Evolutionary conservation across 2,329 filamentous ascomycete species (phyloP).

Genomic region (Cladosporium sp.): DNA sequence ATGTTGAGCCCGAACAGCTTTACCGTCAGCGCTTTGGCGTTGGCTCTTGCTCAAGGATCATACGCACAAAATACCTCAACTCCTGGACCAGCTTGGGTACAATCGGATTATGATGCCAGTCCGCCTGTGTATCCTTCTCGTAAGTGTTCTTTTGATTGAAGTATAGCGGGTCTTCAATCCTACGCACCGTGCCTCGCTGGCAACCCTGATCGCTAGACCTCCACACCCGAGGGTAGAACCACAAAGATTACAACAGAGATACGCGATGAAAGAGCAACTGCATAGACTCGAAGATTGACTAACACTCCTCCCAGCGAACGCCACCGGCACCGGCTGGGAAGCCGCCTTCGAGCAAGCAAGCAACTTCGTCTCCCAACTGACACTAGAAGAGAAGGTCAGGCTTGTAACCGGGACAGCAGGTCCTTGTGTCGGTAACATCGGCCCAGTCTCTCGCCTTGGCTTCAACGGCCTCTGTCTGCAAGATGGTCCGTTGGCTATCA

Average conservation of each 20-base stretch:
- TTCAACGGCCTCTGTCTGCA: slow-evolving; percentile 41
- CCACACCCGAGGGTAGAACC: not conserved
- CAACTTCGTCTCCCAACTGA: slow-evolving; percentile 25
- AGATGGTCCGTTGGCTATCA: slow-evolving; percentile 43
- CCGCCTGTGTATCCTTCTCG: slow-evolving; percentile 29
- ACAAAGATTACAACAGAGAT: not conserved
- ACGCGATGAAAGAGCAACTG: not conserved
- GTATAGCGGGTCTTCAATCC: not conserved
- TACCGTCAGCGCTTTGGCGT: not conserved
- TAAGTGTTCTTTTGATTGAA: slow-evolving; percentile 16
- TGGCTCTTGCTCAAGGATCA: not conserved
- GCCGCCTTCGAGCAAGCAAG: slow-evolving; percentile 25
- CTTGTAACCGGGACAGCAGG: slow-evolving; percentile 28
- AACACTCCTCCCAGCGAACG: slow-evolving; percentile 22
- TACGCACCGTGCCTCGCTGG: not conserved
- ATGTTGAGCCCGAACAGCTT: not conserved
- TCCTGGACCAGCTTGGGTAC: slow-evolving; percentile 25
- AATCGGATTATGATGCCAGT: slow-evolving; percentile 28
- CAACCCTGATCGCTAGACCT: not conserved
- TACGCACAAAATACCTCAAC: slow-evolving; percentile 20
- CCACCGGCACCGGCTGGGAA: slow-evolving; percentile 27
- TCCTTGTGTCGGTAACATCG: slow-evolving; percentile 62
- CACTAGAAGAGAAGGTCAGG: slow-evolving; percentile 27
- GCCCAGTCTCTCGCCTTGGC: slow-evolving; percentile 39
- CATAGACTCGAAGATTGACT: not conserved